Evolutionary conservation across 2,329 filamentous ascomycete genomes (phyloP).

Genomic region (Teratosphaeriaceae sp.): DNA sequence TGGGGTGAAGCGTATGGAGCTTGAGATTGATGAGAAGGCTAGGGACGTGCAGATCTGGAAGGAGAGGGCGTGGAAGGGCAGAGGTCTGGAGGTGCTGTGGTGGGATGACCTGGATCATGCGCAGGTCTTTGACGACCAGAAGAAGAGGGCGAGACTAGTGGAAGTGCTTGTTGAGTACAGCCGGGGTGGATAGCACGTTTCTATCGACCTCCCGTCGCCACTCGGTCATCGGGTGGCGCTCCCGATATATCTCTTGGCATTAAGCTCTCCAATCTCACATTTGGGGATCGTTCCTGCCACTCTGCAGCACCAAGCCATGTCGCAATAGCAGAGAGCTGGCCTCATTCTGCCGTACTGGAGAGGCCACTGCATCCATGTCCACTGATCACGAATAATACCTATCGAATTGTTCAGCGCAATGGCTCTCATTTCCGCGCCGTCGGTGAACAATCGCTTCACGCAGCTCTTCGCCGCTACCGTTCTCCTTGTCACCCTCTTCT

Average conservation of each 20-base stretch:
- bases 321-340: neutral
- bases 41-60: constrained; percentile 26
- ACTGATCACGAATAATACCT: neutral
- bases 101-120: constrained; percentile 58
- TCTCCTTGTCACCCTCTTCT: constrained; percentile 17
- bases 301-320: neutral
- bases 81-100: constrained; percentile 53
- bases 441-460: constrained; percentile 25
- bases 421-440: constrained; percentile 17
- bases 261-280: neutral
- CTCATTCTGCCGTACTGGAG: neutral
- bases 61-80: constrained; percentile 25
- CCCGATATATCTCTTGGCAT: neutral
- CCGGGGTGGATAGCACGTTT: constrained; percentile 7
- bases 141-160: constrained; percentile 19
- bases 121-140: constrained; percentile 47
- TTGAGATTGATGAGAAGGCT: constrained; percentile 15
- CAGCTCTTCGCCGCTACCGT: constrained; percentile 22
- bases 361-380: neutral
- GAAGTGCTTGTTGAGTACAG: constrained; percentile 22
- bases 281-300: neutral
- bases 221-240: neutral
- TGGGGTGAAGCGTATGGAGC: constrained; percentile 12
- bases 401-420: neutral
- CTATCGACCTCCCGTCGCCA: too few relatives aligned